Evolutionary conservation across 768 basidiomycete species (phyloP), one percentile per base, ranked within the genome.

Genomic region (Pholiota microspora): DNA sequence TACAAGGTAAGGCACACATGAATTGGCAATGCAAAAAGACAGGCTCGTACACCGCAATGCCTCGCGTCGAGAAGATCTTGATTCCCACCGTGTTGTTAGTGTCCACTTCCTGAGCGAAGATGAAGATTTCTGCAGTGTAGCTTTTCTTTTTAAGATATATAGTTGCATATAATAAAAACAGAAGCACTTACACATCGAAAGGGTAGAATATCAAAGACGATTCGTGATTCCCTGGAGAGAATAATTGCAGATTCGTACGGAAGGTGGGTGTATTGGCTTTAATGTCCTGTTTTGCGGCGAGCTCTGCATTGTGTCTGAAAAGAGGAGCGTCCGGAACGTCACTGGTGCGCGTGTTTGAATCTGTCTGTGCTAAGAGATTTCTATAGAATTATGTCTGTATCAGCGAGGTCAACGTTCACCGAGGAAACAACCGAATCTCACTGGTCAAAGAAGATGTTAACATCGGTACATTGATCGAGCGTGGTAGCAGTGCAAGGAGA

Each of bases 381-480:
- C 61, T 63, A 24, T 10, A 25, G 8, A 45, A 21, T 34, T 16
- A 18, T 12, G 18, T 28, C 12, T 4, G 9, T 7, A 8, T 18
- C n/a, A 51, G 16, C 15, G 15, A 25, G 27, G 13, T 23, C 21
- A 1, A 8, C n/a, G 18, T 27, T 48, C 28, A 35, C n/a, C 13
- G 18, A 4, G 31, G 27, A 4, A 36, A 31, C n/a, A n/a, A n/a
- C n/a, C n/a, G 21, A 35, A 21, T 35, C 59, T 4, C 45, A 65
- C 64, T 57, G 59, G 48, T 64, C 66, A 38, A 65, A 65, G 32
- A 59, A 65, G 1, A 67, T 53, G 42, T 65, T 54, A 34, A 65
- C 51, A 45, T 61, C 59, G 7, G 51, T 62, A 42, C 66, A 67
- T 2, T 58, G 50, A 13, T 46, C 21, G n/a, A 65, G 44, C 36